Evolutionary conservation across 2,329 filamentous ascomycete species (phyloP), one percentile per base, ranked within the genome.

Genomic region (Ophiobolus disseminans): DNA sequence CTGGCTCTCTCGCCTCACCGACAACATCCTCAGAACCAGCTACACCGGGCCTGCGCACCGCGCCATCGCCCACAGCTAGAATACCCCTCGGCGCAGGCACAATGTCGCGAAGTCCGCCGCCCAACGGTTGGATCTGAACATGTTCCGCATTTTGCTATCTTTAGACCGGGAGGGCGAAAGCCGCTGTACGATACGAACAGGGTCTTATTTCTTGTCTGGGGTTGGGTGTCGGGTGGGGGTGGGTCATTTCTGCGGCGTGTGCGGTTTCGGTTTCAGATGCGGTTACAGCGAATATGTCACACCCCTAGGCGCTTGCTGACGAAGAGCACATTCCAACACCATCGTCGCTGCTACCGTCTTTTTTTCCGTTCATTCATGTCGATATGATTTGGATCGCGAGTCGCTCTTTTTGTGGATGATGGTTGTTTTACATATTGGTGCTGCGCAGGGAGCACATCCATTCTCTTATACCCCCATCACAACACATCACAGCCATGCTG

Each of bases 11-110:
- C 8, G 36, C 53, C 21, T 57, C 61, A 28, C 41, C 46, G 5
- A 50, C 53, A 32, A 50, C 46, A 4, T 52, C 53, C 34, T 49
- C 60, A 8, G 52, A 41, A 21, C 60, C 62, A 23, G 37, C 48
- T 4, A 59, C 53, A 11, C 50, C 55, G 23, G 58, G 56, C 25
- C 48, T 50, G 37, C 46, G 51, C 30, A 37, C 53, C 13, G 49
- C 54, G 5, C 65, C 55, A 7, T 66, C 65, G 16, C 68, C 69
- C 0, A 70, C 67, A 5, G 66, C 68, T 11, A 42, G 63, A 26
- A 68, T 72, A 39, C 68, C 66, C 5, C 60, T 69, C 10, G 69
- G 69, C 14, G 68, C 64, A n/a, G 69, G 69, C 14, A 73, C 69
- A 5, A 73, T 73, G 67, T 61, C 65, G 37, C 58, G 70, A 9